These are phyloP conservation scores for Anisodus acutangulus DNA, from an alignment of 257 asterid species.

Conservation along the genomic window DNA sequence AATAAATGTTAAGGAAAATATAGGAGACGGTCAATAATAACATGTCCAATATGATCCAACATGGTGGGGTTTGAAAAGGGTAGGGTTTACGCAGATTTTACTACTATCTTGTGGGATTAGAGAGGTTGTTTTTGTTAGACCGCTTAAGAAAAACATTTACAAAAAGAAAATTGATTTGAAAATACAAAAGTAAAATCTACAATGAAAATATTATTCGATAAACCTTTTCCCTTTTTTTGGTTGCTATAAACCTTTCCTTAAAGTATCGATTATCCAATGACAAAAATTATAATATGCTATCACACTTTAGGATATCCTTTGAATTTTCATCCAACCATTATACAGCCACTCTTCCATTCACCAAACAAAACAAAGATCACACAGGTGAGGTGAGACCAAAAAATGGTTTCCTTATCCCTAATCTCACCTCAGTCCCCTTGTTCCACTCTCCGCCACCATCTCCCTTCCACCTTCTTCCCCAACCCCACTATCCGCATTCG, in stretches of 20 bases:
- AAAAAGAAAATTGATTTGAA: too few relatives aligned
- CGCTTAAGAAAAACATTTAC: too few relatives aligned
- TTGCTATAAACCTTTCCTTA: too few relatives aligned
- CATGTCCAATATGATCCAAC: too few relatives aligned
- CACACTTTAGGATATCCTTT: constrained; percentile 16
- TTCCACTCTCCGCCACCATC: constrained; percentile 27
- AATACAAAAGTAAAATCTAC: too few relatives aligned
- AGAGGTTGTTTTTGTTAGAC: too few relatives aligned
- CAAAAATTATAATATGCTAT: not conserved
- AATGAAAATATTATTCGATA: too few relatives aligned
- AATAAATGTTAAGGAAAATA: not conserved
- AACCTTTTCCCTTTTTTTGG: too few relatives aligned
- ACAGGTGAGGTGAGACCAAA: not conserved
- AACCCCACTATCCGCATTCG: constrained; percentile 31
- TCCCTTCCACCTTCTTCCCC: constrained; percentile 27
- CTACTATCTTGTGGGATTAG: too few relatives aligned
- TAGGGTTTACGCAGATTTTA: too few relatives aligned
- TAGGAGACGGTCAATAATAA: not conserved
- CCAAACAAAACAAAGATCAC: not conserved
- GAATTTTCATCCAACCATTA: not conserved
- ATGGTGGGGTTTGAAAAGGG: too few relatives aligned
- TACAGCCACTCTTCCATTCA: not conserved
- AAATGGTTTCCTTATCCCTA: constrained; percentile 41
- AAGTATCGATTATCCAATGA: too few relatives aligned
- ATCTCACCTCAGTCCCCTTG: constrained; percentile 26